Percentiles rank a stretch among this genome's conserved stretches.
Conservation (phyloP, 2,329 filamentous ascomycete species). For the Cercospora berteroae region DNA sequence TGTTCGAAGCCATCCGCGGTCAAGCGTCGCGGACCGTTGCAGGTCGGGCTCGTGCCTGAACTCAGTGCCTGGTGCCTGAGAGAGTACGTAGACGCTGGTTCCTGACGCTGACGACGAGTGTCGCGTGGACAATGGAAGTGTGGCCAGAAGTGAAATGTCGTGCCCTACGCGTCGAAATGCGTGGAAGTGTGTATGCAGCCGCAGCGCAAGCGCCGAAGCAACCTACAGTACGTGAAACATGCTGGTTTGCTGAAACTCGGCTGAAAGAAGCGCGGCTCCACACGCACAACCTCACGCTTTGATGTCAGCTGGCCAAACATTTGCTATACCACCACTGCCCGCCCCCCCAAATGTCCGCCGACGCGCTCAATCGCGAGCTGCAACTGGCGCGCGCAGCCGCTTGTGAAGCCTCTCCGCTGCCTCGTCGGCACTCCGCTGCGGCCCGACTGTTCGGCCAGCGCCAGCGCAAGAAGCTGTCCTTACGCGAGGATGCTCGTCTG, state of each 20-base stretch:
- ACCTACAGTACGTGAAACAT: neutral
- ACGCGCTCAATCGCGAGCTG: slow-evolving; percentile 12
- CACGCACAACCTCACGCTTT: slow-evolving; percentile 18
- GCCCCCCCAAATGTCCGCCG: neutral
- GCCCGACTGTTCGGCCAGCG: slow-evolving; percentile 1
- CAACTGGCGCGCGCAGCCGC: slow-evolving; percentile 6
- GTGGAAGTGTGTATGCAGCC: neutral
- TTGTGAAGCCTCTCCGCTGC: neutral
- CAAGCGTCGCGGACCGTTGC: slow-evolving; percentile 11
- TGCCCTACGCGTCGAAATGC: neutral
- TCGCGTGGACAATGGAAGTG: slow-evolving; percentile 6
- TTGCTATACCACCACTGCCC: slow-evolving; percentile 7
- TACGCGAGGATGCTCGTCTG: slow-evolving; percentile 3
- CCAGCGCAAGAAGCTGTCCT: neutral
- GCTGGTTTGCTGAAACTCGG: slow-evolving; percentile 1
- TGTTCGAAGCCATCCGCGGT: slow-evolving; percentile 7
- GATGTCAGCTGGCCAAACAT: slow-evolving; percentile 16
- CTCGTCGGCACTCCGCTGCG: slow-evolving; percentile 4
- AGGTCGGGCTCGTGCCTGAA: slow-evolving; percentile 3
- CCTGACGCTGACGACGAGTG: neutral
- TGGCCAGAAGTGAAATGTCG: neutral
- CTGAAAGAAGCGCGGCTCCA: slow-evolving; percentile 14
- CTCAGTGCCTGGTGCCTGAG: neutral
- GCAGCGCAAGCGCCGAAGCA: neutral
- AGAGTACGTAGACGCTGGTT: neutral